phyloP scores from a whole-genome alignment of 257 asterid genomes.

The Voacanga thouarsii region DNA sequence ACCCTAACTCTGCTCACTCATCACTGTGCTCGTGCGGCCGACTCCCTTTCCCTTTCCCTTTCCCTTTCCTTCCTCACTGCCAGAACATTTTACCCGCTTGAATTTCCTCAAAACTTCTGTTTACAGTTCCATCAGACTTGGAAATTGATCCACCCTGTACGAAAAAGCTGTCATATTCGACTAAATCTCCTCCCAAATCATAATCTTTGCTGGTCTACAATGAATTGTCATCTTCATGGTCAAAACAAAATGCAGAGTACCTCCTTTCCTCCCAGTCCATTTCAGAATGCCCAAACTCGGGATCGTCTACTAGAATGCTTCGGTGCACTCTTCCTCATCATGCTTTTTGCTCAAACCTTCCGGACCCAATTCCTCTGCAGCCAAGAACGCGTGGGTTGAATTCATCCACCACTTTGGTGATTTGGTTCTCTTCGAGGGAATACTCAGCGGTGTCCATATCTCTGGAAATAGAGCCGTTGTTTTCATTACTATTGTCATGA shows the following conservation, averaged over 20 bases:
- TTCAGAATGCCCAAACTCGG: conserved; percentile 41
- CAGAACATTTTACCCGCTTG: too few relatives aligned
- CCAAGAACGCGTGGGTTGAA: neutral
- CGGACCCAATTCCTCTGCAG: conserved; percentile 7
- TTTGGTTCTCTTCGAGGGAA: conserved; percentile 17
- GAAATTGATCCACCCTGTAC: conserved; percentile 14
- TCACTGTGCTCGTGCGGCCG: too few relatives aligned
- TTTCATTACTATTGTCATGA: too few relatives aligned
- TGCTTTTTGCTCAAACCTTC: conserved; percentile 20
- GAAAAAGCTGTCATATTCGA: conserved; percentile 2
- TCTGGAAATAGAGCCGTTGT: too few relatives aligned
- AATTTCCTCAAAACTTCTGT: too few relatives aligned
- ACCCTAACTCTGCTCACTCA: too few relatives aligned
- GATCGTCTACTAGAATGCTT: conserved; percentile 20
- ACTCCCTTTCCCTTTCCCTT: too few relatives aligned
- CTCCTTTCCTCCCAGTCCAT: conserved; percentile 51
- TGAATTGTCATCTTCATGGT: conserved; percentile 25
- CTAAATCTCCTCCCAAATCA: conserved; percentile 24
- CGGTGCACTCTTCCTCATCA: conserved; percentile 16
- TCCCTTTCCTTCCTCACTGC: too few relatives aligned
- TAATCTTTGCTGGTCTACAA: conserved; percentile 12
- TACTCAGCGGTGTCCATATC: neutral
- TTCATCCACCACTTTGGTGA: conserved; percentile 8
- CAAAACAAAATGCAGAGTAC: conserved; percentile 30
- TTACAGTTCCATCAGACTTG: conserved; percentile 13